Evolutionary conservation across 257 asterid genomes (phyloP).

Genomic region (Fraxinus americana): DNA sequence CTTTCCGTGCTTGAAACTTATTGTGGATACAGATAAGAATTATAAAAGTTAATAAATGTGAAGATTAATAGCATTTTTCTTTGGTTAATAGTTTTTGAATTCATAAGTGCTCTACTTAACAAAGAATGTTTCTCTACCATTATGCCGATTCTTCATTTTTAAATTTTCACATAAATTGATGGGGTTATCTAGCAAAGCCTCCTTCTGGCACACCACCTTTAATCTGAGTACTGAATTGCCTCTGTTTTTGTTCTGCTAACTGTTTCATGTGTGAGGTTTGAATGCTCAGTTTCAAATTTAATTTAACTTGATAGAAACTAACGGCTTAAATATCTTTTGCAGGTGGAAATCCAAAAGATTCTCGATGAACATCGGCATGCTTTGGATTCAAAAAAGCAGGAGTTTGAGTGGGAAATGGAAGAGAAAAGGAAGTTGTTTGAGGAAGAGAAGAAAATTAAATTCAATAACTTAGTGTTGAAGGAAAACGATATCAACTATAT

Average conservation of each 20-base stretch:
- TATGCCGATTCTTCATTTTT: background rate
- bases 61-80: background rate
- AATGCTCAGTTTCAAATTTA: background rate
- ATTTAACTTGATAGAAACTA: constrained; percentile 6
- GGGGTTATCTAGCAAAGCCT: constrained; percentile 3
- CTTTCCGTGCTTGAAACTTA: background rate
- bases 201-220: background rate
- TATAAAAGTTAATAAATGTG: background rate
- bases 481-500: constrained; percentile 54
- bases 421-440: constrained; percentile 51
- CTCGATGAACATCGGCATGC: constrained; percentile 60
- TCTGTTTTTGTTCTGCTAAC: background rate
- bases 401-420: constrained; percentile 63
- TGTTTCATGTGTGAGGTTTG: background rate
- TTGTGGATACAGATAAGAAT: background rate
- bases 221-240: background rate
- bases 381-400: constrained; percentile 48
- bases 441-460: constrained; percentile 56
- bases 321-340: constrained; percentile 22
- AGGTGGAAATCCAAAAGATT: constrained; percentile 79
- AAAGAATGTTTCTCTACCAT: no score
- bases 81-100: background rate
- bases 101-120: background rate
- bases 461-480: constrained; percentile 50
- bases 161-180: background rate